Base-by-base conservation (phyloP, 495 filamentous ascomycete species). In the Penicillium desertorum region DNA sequence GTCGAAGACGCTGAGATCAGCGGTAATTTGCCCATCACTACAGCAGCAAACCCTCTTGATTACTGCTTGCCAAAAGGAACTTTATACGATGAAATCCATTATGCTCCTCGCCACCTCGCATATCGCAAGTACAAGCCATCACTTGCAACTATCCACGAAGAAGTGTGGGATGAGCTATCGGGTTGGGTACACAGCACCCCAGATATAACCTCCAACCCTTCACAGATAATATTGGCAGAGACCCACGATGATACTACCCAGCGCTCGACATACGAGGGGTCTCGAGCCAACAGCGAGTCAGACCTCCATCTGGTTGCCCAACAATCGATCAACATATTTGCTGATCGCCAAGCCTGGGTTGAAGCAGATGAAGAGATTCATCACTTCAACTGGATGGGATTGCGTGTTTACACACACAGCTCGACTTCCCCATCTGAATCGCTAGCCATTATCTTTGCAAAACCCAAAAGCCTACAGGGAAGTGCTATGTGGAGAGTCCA, bases 381-480 rank as follows among this genome's bases (percentile, higher is more conserved):
- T 22, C 76, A 79, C 46, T 70, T 66, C 52, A 78, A 76, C 47
- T 73, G 69, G 62, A 20, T 61, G 5, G 63, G 70, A 0, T 0
- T 48, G 4, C 58, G 58, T 3, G 56, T 71, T 1, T 58, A 55
- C 7, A 25, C 51, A 2, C 37, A 53, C 19, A 74, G 68, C 37
- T 7, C 36, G 0, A 78, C 74, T 2, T 46, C 62, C 0, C 64
- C 75, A 2, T 62, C 62, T 19, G 57, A 72, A 6, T 78, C 72
- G 0, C 61, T 77, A 4, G 68, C 68, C 2, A 57, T 70, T 22
- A 60, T 71, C 16, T n/a, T 60, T 4, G 43, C 59, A 7, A 20
- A 46, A 0, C 65, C 66, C 10, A 74, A 70, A 22, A 11, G 52
- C 5, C 60, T 57, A 2, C 4, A 30, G 3, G 30, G 27, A 2